Percentiles rank a stretch among this genome's conserved stretches.
phyloP scores from a whole-genome alignment of 768 basidiomycete genomes.

The Amanita molliuscula region DNA sequence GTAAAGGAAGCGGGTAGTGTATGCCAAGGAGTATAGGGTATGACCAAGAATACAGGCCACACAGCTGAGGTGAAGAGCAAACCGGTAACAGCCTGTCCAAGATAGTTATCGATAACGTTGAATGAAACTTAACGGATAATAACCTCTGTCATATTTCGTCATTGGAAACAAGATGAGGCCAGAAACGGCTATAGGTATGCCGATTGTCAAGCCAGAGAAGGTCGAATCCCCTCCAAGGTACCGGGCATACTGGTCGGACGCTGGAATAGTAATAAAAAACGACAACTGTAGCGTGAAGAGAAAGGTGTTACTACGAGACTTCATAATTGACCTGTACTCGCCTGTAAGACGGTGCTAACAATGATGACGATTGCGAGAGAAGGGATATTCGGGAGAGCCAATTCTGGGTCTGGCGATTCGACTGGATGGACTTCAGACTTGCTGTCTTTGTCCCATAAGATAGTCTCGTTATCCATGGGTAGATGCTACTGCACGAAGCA shows the following conservation, averaged over 20 bases:
- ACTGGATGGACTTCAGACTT: background rate
- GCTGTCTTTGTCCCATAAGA: background rate
- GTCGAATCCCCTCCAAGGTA: conserved; percentile 57
- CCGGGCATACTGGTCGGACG: conserved; percentile 51
- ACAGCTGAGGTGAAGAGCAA: conserved; percentile 47
- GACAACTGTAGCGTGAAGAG: conserved; percentile 30
- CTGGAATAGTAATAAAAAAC: conserved; percentile 62
- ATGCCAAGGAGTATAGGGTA: conserved; percentile 52
- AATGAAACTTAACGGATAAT: too few relatives aligned
- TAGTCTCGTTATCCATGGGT: too few relatives aligned
- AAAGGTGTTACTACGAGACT: conserved; percentile 9
- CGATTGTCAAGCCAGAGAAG: conserved; percentile 59
- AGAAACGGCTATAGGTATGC: conserved; percentile 55
- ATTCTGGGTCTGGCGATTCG: conserved; percentile 19
- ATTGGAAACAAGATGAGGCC: conserved; percentile 48
- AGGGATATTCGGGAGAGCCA: conserved; percentile 36
- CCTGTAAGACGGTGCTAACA: conserved; percentile 19
- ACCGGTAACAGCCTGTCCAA: conserved; percentile 43
- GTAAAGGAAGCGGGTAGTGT: conserved; percentile 48
- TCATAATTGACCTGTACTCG: background rate
- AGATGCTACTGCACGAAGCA: too few relatives aligned
- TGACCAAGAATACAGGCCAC: conserved; percentile 42
- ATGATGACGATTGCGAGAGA: conserved; percentile 35
- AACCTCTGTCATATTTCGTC: conserved; percentile 45
- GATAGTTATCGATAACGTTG: too few relatives aligned